Percentiles rank a stretch among this genome's conserved stretches.
Conservation (phyloP, 805 yeast species). For the Saccharomyces kudriavzevii region DNA sequence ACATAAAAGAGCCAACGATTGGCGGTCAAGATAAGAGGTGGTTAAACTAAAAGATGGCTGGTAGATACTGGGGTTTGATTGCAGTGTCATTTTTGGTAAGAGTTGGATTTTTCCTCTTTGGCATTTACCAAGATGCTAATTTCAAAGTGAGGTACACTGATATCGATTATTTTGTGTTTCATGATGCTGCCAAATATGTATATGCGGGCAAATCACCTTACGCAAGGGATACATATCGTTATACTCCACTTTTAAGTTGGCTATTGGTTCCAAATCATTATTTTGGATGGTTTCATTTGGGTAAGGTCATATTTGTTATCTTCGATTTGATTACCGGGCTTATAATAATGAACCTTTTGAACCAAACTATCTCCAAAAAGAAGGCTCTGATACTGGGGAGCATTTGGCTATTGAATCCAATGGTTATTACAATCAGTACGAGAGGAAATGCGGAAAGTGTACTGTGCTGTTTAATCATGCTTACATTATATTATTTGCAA, state of each 20-base stretch:
- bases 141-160: conserved; percentile 85
- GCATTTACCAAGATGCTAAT: conserved; percentile 75
- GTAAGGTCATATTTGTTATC: conserved; percentile 67
- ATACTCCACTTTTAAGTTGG: conserved; percentile 89
- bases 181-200: conserved; percentile 81
- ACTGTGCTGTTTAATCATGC: conserved; percentile 66
- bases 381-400: conserved; percentile 36
- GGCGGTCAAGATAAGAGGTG: neutral
- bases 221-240: conserved; percentile 78
- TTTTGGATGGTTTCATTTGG: conserved; percentile 50
- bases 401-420: conserved; percentile 87
- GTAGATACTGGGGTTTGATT: conserved; percentile 2
- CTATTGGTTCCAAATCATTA: conserved; percentile 58
- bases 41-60: neutral
- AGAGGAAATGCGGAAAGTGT: conserved; percentile 92
- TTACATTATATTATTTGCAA: conserved; percentile 42
- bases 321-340: conserved; percentile 80
- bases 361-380: conserved; percentile 4
- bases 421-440: conserved; percentile 88
- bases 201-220: conserved; percentile 61
- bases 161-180: conserved; percentile 86
- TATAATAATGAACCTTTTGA: conserved; percentile 40
- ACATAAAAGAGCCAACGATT: neutral
- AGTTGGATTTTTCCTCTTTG: conserved; percentile 61
- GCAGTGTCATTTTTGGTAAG: conserved; percentile 35